Base-by-base conservation (phyloP, 225 moss, liverwort and hornwort genomes). In the Marchantia paleacea region DNA sequence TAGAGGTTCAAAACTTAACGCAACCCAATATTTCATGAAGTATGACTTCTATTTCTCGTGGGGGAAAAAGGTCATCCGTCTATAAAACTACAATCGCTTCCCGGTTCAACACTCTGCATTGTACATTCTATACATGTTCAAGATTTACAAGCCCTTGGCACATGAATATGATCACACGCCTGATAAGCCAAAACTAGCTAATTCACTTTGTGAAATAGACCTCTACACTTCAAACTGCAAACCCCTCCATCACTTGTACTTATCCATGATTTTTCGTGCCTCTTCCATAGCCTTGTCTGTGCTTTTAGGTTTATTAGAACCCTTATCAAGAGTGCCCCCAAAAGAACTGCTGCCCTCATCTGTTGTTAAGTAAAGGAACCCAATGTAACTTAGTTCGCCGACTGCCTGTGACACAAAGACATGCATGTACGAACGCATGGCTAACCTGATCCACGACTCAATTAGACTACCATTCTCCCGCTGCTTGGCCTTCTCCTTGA, bases 251-350 rank as follows among this genome's bases (percentile, higher is more conserved):
- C 78, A 86, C 60, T 86, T 86, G 88, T 94, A 94, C 84, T 94
- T 94, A 39, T 96, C 94, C 94, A 96, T 94, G 28, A 96, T 96
- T 68, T 80, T 91, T 73, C 96, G 92, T 15, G 96, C 94, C 73
- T 94, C 94, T 13, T 94, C 96, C 49, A 94, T 77, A 70, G 92
- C 89, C 28, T 94, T 94, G 3, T 86, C 90, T 63, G 83, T 60
- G 71, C 10, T 79, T 75, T 89, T 85, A 48, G 91, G 80, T 75
- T 84, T 85, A 74, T 87, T 88, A 11, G 82, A 77, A 60, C 80
- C 86, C 48, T 78, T 84, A 13, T 88, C 90, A 63, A 60, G 62
- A 39, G 29, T 77, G 79, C 82, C 88, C 47, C 83, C 80, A 75
- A 85, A 87, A 25, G 90, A 88, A 72, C 88, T 89, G 72, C 47